Percentiles rank a stretch among this genome's conserved stretches.
Conservation (phyloP, 805 yeast genomes). For the Saccharomycopsis capsularis region DNA sequence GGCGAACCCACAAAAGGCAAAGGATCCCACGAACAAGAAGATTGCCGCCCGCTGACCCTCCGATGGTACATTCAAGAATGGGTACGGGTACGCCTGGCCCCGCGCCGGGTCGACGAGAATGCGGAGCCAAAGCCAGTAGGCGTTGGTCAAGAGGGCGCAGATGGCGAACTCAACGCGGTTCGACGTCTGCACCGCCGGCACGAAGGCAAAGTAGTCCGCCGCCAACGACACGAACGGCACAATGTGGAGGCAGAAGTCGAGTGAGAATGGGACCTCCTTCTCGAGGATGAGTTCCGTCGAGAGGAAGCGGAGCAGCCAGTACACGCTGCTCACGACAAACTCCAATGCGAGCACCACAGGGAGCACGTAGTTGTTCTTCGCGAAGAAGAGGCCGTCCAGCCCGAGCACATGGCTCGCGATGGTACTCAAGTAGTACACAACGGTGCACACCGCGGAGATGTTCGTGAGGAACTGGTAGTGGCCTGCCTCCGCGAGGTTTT, state of each 20-base stretch:
- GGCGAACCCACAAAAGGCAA: conserved; percentile 13
- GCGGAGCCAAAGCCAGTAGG: conserved; percentile 20
- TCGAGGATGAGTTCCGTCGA: conserved; percentile 37
- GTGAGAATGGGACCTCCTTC: conserved; percentile 4
- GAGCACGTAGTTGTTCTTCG: conserved; percentile 36
- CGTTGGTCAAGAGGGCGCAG: conserved; percentile 4
- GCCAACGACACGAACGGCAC: conserved; percentile 13
- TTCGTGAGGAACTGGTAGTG: conserved; percentile 69
- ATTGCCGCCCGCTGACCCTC: conserved; percentile 5
- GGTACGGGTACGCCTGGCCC: conserved; percentile 21
- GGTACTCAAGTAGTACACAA: conserved; percentile 31
- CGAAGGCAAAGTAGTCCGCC: conserved; percentile 6
- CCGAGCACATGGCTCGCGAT: conserved; percentile 1
- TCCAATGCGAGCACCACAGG: conserved; percentile 55
- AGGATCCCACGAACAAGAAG: conserved; percentile 8
- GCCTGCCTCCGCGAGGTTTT: conserved; percentile 47
- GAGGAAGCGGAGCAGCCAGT: conserved; percentile 61
- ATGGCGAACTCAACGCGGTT: background rate
- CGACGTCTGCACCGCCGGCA: conserved; percentile 8
- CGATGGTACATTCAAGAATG: conserved; percentile 18
- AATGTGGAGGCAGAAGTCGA: conserved; percentile 17
- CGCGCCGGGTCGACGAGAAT: conserved; percentile 5
- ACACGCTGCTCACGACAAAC: conserved; percentile 51
- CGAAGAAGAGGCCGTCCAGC: background rate
- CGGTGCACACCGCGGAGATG: conserved; percentile 46